phyloP scores from a whole-genome alignment of 108 stramenopile genomes.

The Cyclotella atomus region DNA sequence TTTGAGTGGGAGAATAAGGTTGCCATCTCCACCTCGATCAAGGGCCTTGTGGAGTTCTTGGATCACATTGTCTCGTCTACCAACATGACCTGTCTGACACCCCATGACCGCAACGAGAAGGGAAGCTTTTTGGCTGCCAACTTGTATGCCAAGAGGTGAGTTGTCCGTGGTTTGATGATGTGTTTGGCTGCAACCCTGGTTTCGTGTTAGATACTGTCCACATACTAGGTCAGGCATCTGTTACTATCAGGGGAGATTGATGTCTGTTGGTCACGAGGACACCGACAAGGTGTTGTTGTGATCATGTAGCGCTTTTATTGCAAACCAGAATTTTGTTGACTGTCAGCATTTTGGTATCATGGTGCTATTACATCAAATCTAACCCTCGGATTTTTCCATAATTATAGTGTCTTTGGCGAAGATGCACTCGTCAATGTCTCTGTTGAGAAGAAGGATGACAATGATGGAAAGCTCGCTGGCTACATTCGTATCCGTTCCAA shows the following conservation, averaged over 20 bases:
- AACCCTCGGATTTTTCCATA: constrained; percentile 22
- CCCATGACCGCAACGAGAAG: constrained; percentile 68
- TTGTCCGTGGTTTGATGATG: not conserved
- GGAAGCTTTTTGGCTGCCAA: constrained; percentile 98
- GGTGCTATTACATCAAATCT: constrained; percentile 61
- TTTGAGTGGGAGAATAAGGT: constrained; percentile 99
- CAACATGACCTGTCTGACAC: constrained; percentile 97
- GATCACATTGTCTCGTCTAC: constrained; percentile 96
- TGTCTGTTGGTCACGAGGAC: constrained; percentile 30
- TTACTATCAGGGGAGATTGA: constrained; percentile 68
- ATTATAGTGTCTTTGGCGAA: constrained; percentile 94
- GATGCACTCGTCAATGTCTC: constrained; percentile 99
- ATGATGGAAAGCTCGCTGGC: constrained; percentile 94
- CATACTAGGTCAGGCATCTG: constrained; percentile 62
- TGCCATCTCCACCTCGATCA: constrained; percentile 89
- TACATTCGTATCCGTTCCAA: constrained; percentile 99
- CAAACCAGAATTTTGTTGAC: constrained; percentile 47
- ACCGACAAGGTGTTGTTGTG: constrained; percentile 80
- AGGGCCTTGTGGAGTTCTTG: constrained; percentile 90
- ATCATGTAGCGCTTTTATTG: constrained; percentile 50
- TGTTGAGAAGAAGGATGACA: constrained; percentile 98
- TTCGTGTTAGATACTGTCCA: constrained; percentile 86
- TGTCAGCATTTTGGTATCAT: constrained; percentile 57
- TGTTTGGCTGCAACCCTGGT: constrained; percentile 61
- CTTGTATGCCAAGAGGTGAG: constrained; percentile 95